Base-by-base conservation (phyloP, 2,329 filamentous ascomycete genomes). In the Neofusicoccum cordaticola region DNA sequence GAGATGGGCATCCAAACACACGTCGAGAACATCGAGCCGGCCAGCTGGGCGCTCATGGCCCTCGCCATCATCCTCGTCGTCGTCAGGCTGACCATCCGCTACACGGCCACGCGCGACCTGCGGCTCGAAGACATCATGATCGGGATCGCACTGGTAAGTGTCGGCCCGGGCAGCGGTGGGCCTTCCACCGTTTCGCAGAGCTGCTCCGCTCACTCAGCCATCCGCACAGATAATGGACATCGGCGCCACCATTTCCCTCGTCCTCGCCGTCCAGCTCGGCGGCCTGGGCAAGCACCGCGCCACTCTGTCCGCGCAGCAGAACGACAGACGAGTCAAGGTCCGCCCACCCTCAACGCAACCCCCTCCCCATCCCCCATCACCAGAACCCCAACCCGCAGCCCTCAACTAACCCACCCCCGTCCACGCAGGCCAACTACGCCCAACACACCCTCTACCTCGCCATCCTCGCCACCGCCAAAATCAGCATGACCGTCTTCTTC, bases 401-500 rank as follows among this genome's bases (percentile, higher is more conserved):
- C 15, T 2, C 9, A 4, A 2, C 53, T 44, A 19, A 58, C 19
- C 17, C 3, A 31, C 13, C 7, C 4, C 19, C 22, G 7, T 22
- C 2, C 27, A 31, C 27, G 27, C 4, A 58, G 53, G 53, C 37
- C 39, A 58, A 58, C 39, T 58, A 58, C 34, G 53, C 19, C 13
- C 37, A 58, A 17, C 53, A 58, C 53, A 22, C 45, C 4, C 53
- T 58, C 3, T 58, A 58, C 17, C 27, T 58, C 53, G 53, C 53
- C 15, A 27, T 45, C 22, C 31, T 58, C 13, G 53, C 53, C 7
- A 58, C 53, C 4, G 53, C 53, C 13, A 58, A 58, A 6, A 42
- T 44, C 22, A 44, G 37, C 1, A 58, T 58, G 53, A 58, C 53
- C 12, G 37, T 58, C 53, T 58, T 58, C 53, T 58, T 58, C 53